Percentiles rank a stretch among this genome's conserved stretches.
phyloP scores from a whole-genome alignment of 1,284 basidiomycete species.

The Sporisorium sorghi region DNA sequence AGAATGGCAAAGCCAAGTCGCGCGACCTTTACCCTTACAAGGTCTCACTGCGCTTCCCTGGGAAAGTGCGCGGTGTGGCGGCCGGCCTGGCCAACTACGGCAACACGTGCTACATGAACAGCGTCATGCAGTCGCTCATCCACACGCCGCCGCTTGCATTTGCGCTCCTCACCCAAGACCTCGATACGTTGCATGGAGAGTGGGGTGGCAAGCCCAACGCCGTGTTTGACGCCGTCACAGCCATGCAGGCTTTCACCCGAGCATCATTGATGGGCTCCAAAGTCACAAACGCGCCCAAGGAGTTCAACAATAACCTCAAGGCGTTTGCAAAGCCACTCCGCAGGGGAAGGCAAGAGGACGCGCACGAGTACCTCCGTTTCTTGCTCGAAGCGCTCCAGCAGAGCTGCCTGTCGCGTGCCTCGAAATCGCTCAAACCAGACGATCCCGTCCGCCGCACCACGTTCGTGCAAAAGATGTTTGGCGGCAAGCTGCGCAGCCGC shows the following conservation, averaged over 20 bases:
- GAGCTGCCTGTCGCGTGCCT: slow-evolving; percentile 79
- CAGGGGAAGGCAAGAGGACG: slow-evolving; percentile 93
- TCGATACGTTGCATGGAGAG: slow-evolving; percentile 71
- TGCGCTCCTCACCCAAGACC: slow-evolving; percentile 74
- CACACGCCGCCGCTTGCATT: slow-evolving; percentile 91
- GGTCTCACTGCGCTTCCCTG: slow-evolving; percentile 52
- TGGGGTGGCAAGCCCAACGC: slow-evolving; percentile 46
- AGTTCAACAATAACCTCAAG: slow-evolving; percentile 62
- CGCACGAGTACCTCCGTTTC: slow-evolving; percentile 97
- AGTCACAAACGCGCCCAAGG: slow-evolving; percentile 46
- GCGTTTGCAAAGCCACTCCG: slow-evolving; percentile 92
- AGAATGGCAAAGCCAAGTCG: slow-evolving; percentile 27
- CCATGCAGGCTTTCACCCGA: slow-evolving; percentile 76
- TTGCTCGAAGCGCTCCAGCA: slow-evolving; percentile 91
- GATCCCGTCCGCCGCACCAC: slow-evolving; percentile 82
- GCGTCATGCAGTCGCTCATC: slow-evolving; percentile 89
- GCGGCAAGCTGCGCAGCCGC: slow-evolving; percentile 88
- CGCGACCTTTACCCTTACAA: slow-evolving; percentile 50
- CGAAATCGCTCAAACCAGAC: slow-evolving; percentile 74
- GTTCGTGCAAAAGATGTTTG: slow-evolving; percentile 94
- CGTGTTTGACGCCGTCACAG: slow-evolving; percentile 57
- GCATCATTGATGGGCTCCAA: slow-evolving; percentile 39
- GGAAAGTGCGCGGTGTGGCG: slow-evolving; percentile 32
- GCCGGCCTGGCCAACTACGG: slow-evolving; percentile 87
- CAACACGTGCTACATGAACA: slow-evolving; percentile 98